Base-by-base conservation (phyloP, 352 stramenopile genomes). In the Globisporangium nunn region DNA sequence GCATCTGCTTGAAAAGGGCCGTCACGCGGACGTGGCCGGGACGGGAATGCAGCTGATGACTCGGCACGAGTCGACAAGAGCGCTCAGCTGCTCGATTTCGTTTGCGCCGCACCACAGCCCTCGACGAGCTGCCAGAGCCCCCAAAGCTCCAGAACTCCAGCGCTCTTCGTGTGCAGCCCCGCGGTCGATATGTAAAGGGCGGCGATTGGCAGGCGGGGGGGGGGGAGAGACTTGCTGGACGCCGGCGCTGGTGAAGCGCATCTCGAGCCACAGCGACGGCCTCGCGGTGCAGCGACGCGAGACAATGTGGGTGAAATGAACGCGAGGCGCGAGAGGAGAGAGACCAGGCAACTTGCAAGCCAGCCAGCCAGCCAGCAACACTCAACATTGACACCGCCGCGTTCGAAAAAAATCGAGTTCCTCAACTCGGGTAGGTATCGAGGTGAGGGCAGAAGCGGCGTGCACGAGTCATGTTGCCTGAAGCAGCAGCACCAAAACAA, bases 371-470 rank as follows among this genome's bases (percentile, higher is more conserved):
- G 33, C 33, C 33, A 37, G 33, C 2, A 14, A 41, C 35, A 12
- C 8, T 15, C 35, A 41, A 12, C 35, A 14, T 15, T 14, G 44
- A 4, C 44, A 29, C 6, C 17, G 7, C 44, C 11, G 11, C 11
- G 37, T 43, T 43, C 37, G 37, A 43, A 43, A 43, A 43, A 43
- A 43, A 17, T 12, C 11, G 11, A 12, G n/a, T 44, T 44, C 35
- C 51, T 48, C 39, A 56, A 56, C 23, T 49, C 1, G 2, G 15
- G 51, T 40, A 56, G 51, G 51, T 56, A 49, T 8, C 51, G 39
- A 49, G 28, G 51, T 56, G 51, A 56, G 49, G 39, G 46, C 23
- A 48, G 10, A 28, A 31, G 10, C 29, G 35, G n/a, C 35, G 51
- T 49, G 35, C 18, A 23, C 23, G 1, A 46, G 15, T 31, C 7